Evolutionary conservation across 2,329 filamentous ascomycete species (phyloP).

Genomic region (Myrmaecium sp.): DNA sequence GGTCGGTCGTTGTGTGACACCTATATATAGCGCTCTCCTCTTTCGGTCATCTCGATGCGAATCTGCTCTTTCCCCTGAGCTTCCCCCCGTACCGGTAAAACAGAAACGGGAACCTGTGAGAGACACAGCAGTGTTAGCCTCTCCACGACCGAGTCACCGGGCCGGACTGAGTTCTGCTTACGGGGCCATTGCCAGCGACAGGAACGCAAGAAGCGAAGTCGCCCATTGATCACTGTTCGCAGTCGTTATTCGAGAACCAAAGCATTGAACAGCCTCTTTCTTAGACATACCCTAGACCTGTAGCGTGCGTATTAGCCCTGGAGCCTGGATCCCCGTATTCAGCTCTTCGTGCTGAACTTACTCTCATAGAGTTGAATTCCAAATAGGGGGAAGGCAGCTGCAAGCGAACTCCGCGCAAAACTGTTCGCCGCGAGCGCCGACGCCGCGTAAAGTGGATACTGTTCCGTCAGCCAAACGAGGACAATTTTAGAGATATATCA

Average conservation of each 20-base stretch:
- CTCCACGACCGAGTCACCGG: conserved; percentile 11
- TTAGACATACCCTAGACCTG: conserved; percentile 30
- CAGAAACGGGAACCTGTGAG: conserved; percentile 24
- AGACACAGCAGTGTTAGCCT: conserved; percentile 15
- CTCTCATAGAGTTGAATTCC: conserved; percentile 35
- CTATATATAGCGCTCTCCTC: too few species aligned
- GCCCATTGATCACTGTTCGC: too few species aligned
- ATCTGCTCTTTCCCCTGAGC: conserved; percentile 30
- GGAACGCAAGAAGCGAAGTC: conserved; percentile 28
- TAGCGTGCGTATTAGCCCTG: conserved; percentile 16
- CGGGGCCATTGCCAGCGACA: conserved; percentile 32
- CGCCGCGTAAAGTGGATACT: conserved; percentile 34
- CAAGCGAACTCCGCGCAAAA: conserved; percentile 31
- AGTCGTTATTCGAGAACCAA: too few species aligned
- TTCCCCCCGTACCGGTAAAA: conserved; percentile 33
- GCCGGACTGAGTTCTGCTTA: conserved; percentile 12
- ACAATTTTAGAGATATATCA: too few species aligned
- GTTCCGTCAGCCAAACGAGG: conserved; percentile 7
- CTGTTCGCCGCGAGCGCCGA: conserved; percentile 33
- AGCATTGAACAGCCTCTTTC: too few species aligned
- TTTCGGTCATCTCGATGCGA: conserved; percentile 21
- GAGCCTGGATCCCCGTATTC: conserved; percentile 5
- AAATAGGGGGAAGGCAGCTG: conserved; percentile 29
- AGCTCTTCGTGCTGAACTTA: conserved; percentile 16
- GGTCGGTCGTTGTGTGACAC: too few species aligned